These are phyloP conservation scores for Amauroascus niger DNA, from an alignment of 2,329 filamentous ascomycete genomes.

Conservation along the genomic window DNA sequence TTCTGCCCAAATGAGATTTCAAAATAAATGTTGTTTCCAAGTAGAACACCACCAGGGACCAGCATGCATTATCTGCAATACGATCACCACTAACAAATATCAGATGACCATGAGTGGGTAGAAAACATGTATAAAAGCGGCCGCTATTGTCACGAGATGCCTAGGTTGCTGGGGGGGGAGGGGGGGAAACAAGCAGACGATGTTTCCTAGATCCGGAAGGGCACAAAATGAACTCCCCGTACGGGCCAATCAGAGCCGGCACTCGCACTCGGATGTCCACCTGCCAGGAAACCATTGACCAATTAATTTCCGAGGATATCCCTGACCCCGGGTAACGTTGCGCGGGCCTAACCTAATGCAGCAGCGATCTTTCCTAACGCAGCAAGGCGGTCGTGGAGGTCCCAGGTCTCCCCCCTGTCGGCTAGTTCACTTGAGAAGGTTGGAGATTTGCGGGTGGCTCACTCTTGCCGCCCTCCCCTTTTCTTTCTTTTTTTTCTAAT, in stretches of 20 bases:
- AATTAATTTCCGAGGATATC: conserved; percentile 9
- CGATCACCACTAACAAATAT: too few species aligned
- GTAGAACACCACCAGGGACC: neutral
- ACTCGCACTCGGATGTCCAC: too few species aligned
- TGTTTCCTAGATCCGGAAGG: too few species aligned
- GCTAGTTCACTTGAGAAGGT: too few species aligned
- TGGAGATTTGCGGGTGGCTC: neutral
- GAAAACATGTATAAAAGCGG: too few species aligned
- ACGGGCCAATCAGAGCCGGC: neutral
- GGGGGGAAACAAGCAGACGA: neutral
- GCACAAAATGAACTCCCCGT: too few species aligned
- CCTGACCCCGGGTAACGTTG: neutral
- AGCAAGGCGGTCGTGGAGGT: neutral
- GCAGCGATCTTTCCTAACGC: neutral
- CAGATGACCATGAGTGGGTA: too few species aligned
- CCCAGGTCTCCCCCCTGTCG: neutral
- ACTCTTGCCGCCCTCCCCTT: neutral
- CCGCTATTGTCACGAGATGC: neutral
- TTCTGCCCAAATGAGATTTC: neutral
- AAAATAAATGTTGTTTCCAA: neutral
- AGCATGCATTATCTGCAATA: too few species aligned
- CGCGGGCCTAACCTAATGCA: neutral
- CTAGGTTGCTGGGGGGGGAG: conserved; percentile 1
- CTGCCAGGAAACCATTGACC: neutral
- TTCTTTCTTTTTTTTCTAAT: conserved; percentile 1